phyloP scores from a whole-genome alignment of 2,329 filamentous ascomycete genomes.

The Beauveria sp. region DNA sequence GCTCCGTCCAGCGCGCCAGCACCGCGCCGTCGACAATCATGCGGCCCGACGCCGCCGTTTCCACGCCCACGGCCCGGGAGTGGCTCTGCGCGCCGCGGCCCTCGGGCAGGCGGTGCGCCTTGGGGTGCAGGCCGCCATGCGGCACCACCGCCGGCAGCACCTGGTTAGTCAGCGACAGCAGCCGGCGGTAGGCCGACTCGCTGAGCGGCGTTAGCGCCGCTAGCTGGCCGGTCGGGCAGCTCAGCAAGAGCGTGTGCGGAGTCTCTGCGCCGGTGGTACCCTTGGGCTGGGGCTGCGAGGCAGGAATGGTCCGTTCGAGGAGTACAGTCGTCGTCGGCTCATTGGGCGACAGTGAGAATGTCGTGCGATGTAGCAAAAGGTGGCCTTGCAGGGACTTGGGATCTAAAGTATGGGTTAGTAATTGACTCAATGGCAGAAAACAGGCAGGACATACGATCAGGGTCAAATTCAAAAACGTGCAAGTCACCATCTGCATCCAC shows the following conservation, averaged over 20 bases:
- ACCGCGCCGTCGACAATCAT: constrained; percentile 74
- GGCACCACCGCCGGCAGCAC: constrained; percentile 69
- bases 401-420: constrained; percentile 42
- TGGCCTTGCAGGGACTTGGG: constrained; percentile 88
- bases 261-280: constrained; percentile 18
- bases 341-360: constrained; percentile 79
- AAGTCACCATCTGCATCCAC: constrained; percentile 80
- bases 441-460: constrained; percentile 61
- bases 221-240: constrained; percentile 69
- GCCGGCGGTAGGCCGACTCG: constrained; percentile 74
- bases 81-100: constrained; percentile 33
- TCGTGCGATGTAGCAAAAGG: constrained; percentile 75
- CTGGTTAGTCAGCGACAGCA: constrained; percentile 74
- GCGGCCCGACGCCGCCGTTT: constrained; percentile 50
- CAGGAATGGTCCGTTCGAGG: constrained; percentile 56
- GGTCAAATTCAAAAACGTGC: constrained; percentile 87
- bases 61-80: constrained; percentile 41
- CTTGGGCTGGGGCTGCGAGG: constrained; percentile 28
- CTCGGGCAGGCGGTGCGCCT: constrained; percentile 59
- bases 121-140: constrained; percentile 73
- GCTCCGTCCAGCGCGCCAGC: constrained; percentile 65
- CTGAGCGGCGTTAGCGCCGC: constrained; percentile 69
- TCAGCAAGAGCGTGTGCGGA: constrained; percentile 53
- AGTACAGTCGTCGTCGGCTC: constrained; percentile 67
- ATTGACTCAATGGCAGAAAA: constrained; percentile 14